Conservation (phyloP, 495 filamentous ascomycete genomes). For the Aspergillus homomorphus region DNA sequence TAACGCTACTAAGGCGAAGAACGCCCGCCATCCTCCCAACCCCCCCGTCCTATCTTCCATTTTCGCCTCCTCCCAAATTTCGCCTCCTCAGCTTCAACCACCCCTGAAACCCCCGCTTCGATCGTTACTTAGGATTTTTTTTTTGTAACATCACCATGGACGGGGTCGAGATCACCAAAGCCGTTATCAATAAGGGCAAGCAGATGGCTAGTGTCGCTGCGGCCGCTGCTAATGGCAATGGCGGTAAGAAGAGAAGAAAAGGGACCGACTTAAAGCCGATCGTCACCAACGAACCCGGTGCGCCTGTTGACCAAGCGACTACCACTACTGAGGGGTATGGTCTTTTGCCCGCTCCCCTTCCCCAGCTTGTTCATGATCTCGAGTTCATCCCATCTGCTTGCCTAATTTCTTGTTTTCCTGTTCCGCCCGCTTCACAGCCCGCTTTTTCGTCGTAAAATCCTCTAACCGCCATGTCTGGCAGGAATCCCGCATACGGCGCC, state of each 20-base stretch:
- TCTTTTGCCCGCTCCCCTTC: constrained; percentile 13
- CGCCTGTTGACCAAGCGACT: constrained; percentile 34
- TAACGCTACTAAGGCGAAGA: constrained; percentile 15
- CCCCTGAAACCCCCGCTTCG: not conserved
- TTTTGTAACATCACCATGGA: constrained; percentile 55
- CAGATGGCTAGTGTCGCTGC: constrained; percentile 62
- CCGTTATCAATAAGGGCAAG: constrained; percentile 75
- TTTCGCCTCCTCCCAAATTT: constrained; percentile 15
- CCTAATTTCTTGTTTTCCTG: constrained; percentile 22
- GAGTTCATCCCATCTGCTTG: constrained; percentile 14
- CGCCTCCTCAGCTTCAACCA: not conserved
- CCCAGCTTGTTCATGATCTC: constrained; percentile 30
- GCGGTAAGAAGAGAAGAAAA: constrained; percentile 80
- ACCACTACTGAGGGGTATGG: constrained; percentile 54
- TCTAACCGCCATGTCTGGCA: constrained; percentile 18
- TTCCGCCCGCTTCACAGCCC: constrained; percentile 34
- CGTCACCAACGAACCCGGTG: constrained; percentile 71
- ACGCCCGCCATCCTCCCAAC: constrained; percentile 7
- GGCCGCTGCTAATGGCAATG: constrained; percentile 62
- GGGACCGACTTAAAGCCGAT: constrained; percentile 83
- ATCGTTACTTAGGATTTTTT: not conserved
- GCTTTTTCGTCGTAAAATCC: not conserved
- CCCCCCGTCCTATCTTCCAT: constrained; percentile 16
- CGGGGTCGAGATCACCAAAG: constrained; percentile 70
- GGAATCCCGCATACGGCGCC: constrained; percentile 43